A percentile compares a stretch with the other conserved stretches of the same genome.
Conservation (phyloP, 2,329 filamentous ascomycete genomes). For the Chaetoscypha palmicola region DNA sequence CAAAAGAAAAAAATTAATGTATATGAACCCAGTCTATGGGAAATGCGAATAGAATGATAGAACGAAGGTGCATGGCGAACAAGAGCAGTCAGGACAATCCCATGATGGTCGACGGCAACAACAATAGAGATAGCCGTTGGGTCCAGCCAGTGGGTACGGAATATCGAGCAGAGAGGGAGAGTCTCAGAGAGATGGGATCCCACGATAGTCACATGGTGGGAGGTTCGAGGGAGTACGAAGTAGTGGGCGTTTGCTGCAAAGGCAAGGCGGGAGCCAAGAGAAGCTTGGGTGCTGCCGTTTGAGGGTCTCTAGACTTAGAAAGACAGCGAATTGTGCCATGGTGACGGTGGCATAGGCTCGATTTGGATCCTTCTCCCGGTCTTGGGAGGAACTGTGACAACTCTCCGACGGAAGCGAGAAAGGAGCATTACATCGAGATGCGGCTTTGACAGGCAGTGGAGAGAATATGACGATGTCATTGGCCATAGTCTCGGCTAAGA, state of each 20-base stretch:
- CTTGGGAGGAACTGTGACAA: slow-evolving; percentile 20
- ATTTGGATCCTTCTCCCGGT: slow-evolving; percentile 7
- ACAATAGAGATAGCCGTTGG: slow-evolving; percentile 15
- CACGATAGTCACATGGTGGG: slow-evolving; percentile 5
- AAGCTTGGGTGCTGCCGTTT: neutral
- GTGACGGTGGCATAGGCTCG: slow-evolving; percentile 7
- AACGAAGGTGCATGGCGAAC: slow-evolving; percentile 22
- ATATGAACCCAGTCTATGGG: slow-evolving; percentile 30
- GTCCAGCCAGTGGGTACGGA: slow-evolving; percentile 12
- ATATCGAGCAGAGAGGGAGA: slow-evolving; percentile 10
- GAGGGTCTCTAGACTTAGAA: neutral
- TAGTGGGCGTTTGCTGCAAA: no score
- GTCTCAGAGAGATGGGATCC: neutral
- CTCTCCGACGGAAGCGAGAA: slow-evolving; percentile 20
- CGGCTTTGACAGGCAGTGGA: slow-evolving; percentile 12
- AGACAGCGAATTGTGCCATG: neutral
- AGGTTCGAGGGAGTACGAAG: neutral
- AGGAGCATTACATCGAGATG: slow-evolving; percentile 13
- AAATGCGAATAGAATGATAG: slow-evolving; percentile 21
- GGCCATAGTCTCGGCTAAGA: slow-evolving; percentile 5
- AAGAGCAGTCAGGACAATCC: slow-evolving; percentile 17
- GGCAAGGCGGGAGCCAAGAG: slow-evolving; percentile 3
- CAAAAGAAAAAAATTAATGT: slow-evolving; percentile 20
- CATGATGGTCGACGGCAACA: slow-evolving; percentile 20
- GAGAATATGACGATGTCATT: slow-evolving; percentile 7